Evolutionary conservation across 768 basidiomycete species (phyloP), one percentile per base, ranked within the genome.

Genomic region (Lactifluus echinatus): DNA sequence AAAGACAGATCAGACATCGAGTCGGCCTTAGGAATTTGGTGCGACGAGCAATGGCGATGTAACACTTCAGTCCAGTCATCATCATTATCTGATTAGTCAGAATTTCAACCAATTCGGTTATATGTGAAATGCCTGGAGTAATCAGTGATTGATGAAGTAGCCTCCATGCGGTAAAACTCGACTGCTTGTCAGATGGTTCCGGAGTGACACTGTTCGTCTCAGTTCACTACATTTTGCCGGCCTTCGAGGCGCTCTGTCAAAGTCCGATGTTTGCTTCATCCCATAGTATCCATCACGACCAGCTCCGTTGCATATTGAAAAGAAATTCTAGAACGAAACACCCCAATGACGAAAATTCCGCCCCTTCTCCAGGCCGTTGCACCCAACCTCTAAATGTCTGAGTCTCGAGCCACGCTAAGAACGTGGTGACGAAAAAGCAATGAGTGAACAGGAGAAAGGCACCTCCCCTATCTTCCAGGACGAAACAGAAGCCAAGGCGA

Each of bases 281-380:
- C 23, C 8, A 36, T 50, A 31, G 15, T 33, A 42, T 29, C 40
- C 50, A 19, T 45, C 23, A 11, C 60, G 21, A 21, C 33, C 51
- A 39, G n/a, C n/a, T 19, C 76, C 75, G 19, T 75, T 19, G 8
- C 73, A 73, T 42, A 63, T 40, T 44, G 75, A 62, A 61, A 79
- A 79, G 23, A 79, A 8, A 79, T 78, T 45, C n/a, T n/a, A n/a
- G n/a, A n/a, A n/a, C n/a, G n/a, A n/a, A n/a, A n/a, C n/a, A n/a
- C n/a, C n/a, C n/a, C n/a, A n/a, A n/a, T n/a, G n/a, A n/a, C n/a
- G n/a, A n/a, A n/a, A n/a, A 79, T 79, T 12, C 76, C 78, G n/a
- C 79, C 73, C 45, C 77, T 79, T 0, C 79, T 77, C 76, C 75
- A 79, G 23, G 70, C 69, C 78, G 79, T 78, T 50, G 76, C 76